These are phyloP conservation scores for Termitomyces sp. DNA, from an alignment of 768 basidiomycete genomes.

Conservation along the genomic window DNA sequence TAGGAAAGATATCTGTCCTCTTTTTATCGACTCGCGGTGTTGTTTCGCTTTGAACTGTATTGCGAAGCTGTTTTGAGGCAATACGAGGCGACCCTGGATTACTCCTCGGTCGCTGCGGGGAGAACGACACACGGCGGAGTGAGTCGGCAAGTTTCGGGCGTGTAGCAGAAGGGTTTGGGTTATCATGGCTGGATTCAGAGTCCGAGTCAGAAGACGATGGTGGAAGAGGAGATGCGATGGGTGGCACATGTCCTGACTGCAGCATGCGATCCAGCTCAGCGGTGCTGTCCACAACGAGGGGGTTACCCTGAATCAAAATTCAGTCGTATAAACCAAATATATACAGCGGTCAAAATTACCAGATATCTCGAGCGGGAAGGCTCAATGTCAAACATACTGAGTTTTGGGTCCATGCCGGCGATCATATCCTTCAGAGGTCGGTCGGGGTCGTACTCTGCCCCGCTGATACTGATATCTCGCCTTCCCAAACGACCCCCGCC, in stretches of 20 bases:
- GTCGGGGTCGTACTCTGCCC: conserved; percentile 84
- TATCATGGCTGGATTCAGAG: conserved; percentile 34
- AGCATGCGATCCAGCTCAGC: conserved; percentile 57
- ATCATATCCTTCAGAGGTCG: conserved; percentile 71
- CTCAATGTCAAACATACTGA: conserved; percentile 53
- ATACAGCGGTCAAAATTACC: conserved; percentile 25
- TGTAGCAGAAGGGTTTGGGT: conserved; percentile 19
- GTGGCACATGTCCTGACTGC: conserved; percentile 43
- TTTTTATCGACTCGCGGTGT: conserved; percentile 27
- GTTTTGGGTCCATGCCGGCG: conserved; percentile 48
- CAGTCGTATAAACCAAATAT: conserved; percentile 2
- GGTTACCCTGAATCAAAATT: conserved; percentile 26
- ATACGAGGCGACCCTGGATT: conserved; percentile 23
- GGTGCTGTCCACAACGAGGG: conserved; percentile 55
- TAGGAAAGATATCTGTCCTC: conserved; percentile 21
- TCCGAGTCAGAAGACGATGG: conserved; percentile 48
- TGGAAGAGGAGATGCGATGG: conserved; percentile 33
- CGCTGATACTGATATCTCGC: conserved; percentile 58
- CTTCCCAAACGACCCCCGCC: conserved; percentile 45
- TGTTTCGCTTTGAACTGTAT: conserved; percentile 11
- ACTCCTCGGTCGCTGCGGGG: conserved; percentile 67
- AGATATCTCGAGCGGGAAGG: conserved; percentile 42
- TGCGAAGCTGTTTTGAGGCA: conserved; percentile 10
- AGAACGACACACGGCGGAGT: conserved; percentile 64
- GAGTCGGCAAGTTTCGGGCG: conserved; percentile 69